These are phyloP conservation scores for Nicotiana knightiana DNA, from an alignment of 257 asterid species.

Conservation along the genomic window DNA sequence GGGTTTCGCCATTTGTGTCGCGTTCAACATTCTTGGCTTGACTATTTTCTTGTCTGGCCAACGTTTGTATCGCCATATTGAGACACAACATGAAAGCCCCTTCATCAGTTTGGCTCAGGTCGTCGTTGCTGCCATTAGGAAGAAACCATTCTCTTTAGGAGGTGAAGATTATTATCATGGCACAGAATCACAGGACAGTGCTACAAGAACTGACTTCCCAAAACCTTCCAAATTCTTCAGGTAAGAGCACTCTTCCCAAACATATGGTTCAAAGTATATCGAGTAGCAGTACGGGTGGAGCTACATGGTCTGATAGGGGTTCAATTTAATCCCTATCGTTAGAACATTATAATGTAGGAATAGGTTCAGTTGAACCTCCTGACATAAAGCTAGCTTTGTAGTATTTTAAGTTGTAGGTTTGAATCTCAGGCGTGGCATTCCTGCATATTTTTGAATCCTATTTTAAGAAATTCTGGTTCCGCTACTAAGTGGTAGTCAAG, in stretches of 20 bases:
- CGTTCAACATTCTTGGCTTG: slow-evolving; percentile 43
- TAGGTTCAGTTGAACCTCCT: too few species aligned
- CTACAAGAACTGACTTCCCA: neutral
- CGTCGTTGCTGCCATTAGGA: slow-evolving; percentile 32
- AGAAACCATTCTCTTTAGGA: slow-evolving; percentile 8
- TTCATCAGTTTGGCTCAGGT: slow-evolving; percentile 35
- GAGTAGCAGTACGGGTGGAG: neutral
- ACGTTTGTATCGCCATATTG: slow-evolving; percentile 31
- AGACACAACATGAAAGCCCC: slow-evolving; percentile 34
- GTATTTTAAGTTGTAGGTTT: neutral
- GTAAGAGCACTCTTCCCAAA: slow-evolving; percentile 16
- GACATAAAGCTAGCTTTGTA: too few species aligned
- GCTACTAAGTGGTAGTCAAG: too few species aligned
- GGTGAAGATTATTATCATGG: slow-evolving; percentile 23
- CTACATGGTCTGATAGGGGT: neutral
- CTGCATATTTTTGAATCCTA: neutral
- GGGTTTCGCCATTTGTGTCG: slow-evolving; percentile 44
- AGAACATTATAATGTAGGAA: too few species aligned
- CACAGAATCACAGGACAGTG: slow-evolving; percentile 7
- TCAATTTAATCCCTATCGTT: neutral
- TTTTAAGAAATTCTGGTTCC: neutral
- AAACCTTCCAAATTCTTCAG: slow-evolving; percentile 29
- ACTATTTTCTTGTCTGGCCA: slow-evolving; percentile 34
- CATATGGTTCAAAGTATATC: neutral
- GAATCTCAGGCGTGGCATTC: neutral